Evolutionary conservation across 164 flowering plant genomes (phyloP).

Genomic region (Malania oleifera): DNA sequence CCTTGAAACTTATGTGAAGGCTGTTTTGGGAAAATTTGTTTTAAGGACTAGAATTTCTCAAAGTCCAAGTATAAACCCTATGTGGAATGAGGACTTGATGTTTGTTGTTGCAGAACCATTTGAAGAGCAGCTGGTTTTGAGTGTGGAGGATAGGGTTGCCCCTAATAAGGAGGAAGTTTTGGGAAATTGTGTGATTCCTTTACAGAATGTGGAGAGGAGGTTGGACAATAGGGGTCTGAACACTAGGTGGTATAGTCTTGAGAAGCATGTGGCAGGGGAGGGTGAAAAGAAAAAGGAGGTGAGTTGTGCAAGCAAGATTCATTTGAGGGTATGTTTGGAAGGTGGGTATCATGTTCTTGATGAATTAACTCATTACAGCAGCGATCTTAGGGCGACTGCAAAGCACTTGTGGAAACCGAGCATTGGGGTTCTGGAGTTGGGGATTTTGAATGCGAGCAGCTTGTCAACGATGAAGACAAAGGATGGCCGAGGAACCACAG

Average conservation of each 20-base stretch:
- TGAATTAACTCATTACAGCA: constrained; percentile 59
- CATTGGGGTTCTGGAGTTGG: constrained; percentile 54
- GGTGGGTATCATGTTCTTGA: constrained; percentile 70
- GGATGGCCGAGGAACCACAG: constrained; percentile 55
- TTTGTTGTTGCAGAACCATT: constrained; percentile 61
- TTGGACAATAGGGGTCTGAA: constrained; percentile 46
- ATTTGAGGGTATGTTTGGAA: constrained; percentile 52
- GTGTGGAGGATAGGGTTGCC: constrained; percentile 52
- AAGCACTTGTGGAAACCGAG: constrained; percentile 50
- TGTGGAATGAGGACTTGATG: constrained; percentile 66
- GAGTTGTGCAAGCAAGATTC: constrained; percentile 56
- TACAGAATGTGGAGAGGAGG: constrained; percentile 39
- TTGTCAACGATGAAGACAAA: constrained; percentile 55
- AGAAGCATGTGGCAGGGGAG: constrained; percentile 41
- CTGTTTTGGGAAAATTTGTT: constrained; percentile 37
- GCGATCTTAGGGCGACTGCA: constrained; percentile 56
- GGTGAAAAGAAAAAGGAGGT: constrained; percentile 41
- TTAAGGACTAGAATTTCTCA: constrained; percentile 37
- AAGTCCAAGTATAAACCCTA: constrained; percentile 37
- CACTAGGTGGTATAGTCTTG: constrained; percentile 52
- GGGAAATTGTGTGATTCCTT: constrained; percentile 39
- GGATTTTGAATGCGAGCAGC: constrained; percentile 50
- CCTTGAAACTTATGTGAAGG: constrained; percentile 48
- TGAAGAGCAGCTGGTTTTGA: constrained; percentile 50
- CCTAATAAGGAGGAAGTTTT: constrained; percentile 43